A percentile compares a stretch with the other conserved stretches of the same genome.
These are phyloP conservation scores for Haplosporangium gracile DNA, from an alignment of 192 early-diverging fungal species.

Conservation along the genomic window DNA sequence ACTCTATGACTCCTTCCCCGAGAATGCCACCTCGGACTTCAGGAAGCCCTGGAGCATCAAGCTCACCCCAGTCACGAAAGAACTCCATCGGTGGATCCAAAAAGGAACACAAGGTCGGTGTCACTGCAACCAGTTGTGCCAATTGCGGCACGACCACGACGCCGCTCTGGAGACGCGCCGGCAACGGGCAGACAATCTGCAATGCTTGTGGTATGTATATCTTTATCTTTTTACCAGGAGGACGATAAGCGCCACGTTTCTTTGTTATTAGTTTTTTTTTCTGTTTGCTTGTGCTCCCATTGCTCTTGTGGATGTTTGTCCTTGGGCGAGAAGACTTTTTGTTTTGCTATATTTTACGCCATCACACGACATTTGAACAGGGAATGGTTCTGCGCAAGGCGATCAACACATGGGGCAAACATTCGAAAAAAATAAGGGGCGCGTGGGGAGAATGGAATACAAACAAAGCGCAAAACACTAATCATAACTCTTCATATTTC, in stretches of 20 bases:
- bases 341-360: background rate
- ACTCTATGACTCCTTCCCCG: constrained; percentile 32
- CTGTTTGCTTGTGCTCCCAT: background rate
- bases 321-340: too few species aligned
- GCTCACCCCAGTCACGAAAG: constrained; percentile 30
- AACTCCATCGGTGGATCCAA: constrained; percentile 45
- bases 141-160: constrained; percentile 95
- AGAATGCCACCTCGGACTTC: constrained; percentile 15
- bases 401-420: background rate
- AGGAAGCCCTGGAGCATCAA: constrained; percentile 9
- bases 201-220: constrained; percentile 93
- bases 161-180: constrained; percentile 91
- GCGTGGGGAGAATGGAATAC: constrained; percentile 1
- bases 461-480: background rate
- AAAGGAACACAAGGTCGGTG: constrained; percentile 50
- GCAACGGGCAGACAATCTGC: constrained; percentile 91
- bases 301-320: background rate
- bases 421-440: background rate
- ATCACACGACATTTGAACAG: constrained; percentile 6
- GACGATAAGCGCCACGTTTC: background rate
- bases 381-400: background rate
- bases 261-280: background rate
- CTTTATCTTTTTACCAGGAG: background rate
- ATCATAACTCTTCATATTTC: background rate
- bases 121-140: constrained; percentile 74